Percentiles rank a stretch among this genome's conserved stretches.
phyloP scores from a whole-genome alignment of 2,329 filamentous ascomycete species.

The Calonectria pteridis region DNA sequence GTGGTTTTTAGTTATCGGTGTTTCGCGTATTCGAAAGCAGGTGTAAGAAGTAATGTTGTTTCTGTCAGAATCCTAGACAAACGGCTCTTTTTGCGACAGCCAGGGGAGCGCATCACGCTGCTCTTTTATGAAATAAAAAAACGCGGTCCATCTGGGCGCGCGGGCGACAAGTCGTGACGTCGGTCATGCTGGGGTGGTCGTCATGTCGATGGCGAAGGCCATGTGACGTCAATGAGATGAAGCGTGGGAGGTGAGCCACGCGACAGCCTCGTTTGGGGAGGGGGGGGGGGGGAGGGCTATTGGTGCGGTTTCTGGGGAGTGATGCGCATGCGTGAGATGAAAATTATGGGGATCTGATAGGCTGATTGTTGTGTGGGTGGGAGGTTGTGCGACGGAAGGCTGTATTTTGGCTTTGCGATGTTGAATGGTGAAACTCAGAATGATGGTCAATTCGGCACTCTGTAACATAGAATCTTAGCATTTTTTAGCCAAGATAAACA shows the following conservation, averaged over 20 bases:
- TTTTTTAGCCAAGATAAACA: too few relatives aligned
- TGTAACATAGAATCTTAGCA: too few relatives aligned
- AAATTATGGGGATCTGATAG: background rate
- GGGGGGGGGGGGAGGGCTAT: background rate
- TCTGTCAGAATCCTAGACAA: constrained; percentile 6
- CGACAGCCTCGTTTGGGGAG: constrained; percentile 21
- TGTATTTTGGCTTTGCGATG: background rate
- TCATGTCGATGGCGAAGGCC: constrained; percentile 31
- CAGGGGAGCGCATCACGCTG: background rate
- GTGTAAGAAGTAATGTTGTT: background rate
- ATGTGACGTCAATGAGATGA: constrained; percentile 43
- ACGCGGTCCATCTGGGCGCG: background rate
- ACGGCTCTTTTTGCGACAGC: background rate
- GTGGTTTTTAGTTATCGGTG: background rate
- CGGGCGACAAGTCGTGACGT: constrained; percentile 40
- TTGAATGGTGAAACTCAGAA: background rate
- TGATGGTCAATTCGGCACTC: background rate
- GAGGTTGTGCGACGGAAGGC: background rate
- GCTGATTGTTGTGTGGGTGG: background rate
- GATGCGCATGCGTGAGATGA: background rate
- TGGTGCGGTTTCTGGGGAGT: background rate
- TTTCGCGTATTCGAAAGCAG: background rate
- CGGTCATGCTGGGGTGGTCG: constrained; percentile 43
- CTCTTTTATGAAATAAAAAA: constrained; percentile 6
- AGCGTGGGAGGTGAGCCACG: constrained; percentile 31